Percentiles rank a stretch among this genome's conserved stretches.
Evolutionary conservation across 78 protist genomes (phyloP).

Genomic region (Protostelium mycophagum): DNA sequence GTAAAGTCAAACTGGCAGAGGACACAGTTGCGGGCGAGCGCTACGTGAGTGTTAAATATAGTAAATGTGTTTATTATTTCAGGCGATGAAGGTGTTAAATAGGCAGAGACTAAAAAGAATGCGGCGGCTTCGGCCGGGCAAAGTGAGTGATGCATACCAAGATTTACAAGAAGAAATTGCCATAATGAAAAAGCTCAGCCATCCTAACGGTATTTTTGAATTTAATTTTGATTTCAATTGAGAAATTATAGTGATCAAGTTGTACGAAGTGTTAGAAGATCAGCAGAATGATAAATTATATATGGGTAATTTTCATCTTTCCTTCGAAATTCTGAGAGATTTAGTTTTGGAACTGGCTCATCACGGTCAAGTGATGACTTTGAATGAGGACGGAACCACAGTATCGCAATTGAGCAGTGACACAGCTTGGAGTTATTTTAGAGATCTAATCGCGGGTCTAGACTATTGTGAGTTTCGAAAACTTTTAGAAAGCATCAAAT

Average conservation of each 20-base stretch:
- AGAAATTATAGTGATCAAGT: slow-evolving; percentile 26
- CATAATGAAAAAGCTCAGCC: slow-evolving; percentile 76
- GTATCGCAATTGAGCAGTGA: slow-evolving; percentile 22
- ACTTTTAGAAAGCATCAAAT: background rate
- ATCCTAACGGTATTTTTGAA: slow-evolving; percentile 46
- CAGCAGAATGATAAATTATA: slow-evolving; percentile 41
- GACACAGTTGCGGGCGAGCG: background rate
- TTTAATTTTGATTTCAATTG: too few species aligned
- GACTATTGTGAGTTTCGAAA: slow-evolving; percentile 28
- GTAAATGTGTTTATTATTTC: background rate
- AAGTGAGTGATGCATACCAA: slow-evolving; percentile 18
- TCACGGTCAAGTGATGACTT: background rate
- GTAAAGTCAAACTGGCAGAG: background rate
- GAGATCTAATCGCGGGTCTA: slow-evolving; percentile 55
- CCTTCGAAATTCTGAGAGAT: background rate
- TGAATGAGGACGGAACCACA: background rate
- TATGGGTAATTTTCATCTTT: background rate
- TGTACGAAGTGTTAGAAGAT: slow-evolving; percentile 86
- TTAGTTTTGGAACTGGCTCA: background rate
- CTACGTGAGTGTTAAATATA: background rate
- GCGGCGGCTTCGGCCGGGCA: background rate
- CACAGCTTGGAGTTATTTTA: slow-evolving; percentile 56
- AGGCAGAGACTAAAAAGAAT: background rate
- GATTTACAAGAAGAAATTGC: slow-evolving; percentile 75
- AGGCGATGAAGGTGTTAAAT: background rate